A percentile compares a stretch with the other conserved stretches of the same genome.
Conservation (phyloP, 148 eudicot genomes). For the Amaranthus hypochondriacus region DNA sequence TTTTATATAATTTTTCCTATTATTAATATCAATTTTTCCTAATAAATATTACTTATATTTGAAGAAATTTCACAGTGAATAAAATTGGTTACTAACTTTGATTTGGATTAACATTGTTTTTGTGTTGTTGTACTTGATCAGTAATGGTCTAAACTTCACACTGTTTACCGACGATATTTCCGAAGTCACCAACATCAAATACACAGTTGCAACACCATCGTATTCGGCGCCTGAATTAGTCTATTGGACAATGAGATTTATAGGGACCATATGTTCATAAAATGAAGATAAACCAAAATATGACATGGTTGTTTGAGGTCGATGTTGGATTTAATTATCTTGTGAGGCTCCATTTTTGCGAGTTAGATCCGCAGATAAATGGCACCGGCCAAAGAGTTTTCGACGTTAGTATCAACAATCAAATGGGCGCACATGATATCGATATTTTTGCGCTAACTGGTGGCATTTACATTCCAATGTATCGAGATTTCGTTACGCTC, state of each 20-base stretch:
- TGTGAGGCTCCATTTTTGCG: neutral
- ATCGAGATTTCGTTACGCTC: neutral
- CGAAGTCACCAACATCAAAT: neutral
- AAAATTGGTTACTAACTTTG: too few species aligned
- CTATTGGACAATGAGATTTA: neutral
- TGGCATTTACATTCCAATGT: neutral
- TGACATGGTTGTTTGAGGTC: neutral
- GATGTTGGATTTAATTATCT: slow-evolving; percentile 1
- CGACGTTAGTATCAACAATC: neutral
- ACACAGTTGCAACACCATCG: neutral
- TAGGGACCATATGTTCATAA: neutral
- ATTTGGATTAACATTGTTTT: too few species aligned
- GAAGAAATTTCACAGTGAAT: too few species aligned
- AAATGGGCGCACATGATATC: neutral
- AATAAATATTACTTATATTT: too few species aligned
- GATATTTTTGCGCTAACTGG: neutral
- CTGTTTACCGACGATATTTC: neutral
- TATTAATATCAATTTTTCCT: too few species aligned
- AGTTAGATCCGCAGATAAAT: neutral
- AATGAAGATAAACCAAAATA: neutral
- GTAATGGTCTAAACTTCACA: too few species aligned
- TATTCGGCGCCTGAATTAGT: too few species aligned
- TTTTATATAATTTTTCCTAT: too few species aligned
- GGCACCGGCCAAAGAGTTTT: neutral
- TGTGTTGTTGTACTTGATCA: too few species aligned